Base-by-base conservation (phyloP, 345 rosid genomes). In the Linum usitatissimum region DNA sequence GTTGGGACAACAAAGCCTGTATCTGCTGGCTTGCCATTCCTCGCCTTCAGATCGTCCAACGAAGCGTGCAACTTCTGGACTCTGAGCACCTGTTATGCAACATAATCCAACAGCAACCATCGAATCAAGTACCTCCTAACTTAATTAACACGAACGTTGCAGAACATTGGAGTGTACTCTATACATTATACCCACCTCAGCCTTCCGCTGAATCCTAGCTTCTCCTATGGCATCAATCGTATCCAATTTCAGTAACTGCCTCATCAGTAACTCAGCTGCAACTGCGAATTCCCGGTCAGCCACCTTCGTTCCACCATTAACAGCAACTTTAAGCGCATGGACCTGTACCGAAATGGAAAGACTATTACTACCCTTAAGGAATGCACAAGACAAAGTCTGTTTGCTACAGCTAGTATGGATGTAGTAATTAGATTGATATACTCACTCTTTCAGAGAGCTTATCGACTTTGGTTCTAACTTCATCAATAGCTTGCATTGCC, bases 231-330 rank as follows among this genome's bases (percentile, higher is more conserved):
- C 98, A 77, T 77, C 79, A 18, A 88, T 81, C 17, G 82, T 68
- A 70, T 91, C 98, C 79, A 91, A 68, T 65, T 85, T 86, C 66
- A 91, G 88, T 78, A 91, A 60, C 75, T 84, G 85, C 69, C 78
- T 82, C 98, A 91, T 91, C 9, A 91, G 87, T 69, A 91, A 79
- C 84, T 91, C 98, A 2, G 92, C 76, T 7, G 85, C 69, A 55
- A 77, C 60, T 31, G 65, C 86, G 73, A 88, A 85, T 70, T 91
- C 94, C 76, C 79, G 64, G 9, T 66, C 75, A 0, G 83, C 75
- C 53, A 88, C 75, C 73, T 80, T 76, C 1, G 86, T 82, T 49
- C 90, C 92, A 63, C 80, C 68, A 64, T 79, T 79, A 69, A 91
- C 81, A 63, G 75, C 79, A 66, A 80, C 87, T 75, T 85, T 84